Percentiles rank a stretch among this genome's conserved stretches.
phyloP scores from a whole-genome alignment of 2,329 filamentous ascomycete genomes.

The Fusarium oxysporum region DNA sequence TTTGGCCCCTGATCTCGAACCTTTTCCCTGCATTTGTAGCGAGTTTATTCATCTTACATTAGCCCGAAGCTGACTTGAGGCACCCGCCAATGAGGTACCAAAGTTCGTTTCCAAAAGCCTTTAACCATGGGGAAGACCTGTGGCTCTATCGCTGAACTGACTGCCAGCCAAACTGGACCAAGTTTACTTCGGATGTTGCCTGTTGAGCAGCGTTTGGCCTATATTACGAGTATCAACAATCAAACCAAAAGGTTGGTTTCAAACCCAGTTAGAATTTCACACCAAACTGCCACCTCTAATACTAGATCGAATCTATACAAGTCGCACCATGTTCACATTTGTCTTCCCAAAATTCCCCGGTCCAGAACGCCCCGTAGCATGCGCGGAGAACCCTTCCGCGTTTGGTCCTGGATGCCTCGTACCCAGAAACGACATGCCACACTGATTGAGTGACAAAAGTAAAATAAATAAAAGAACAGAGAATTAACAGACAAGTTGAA shows the following conservation, averaged over 20 bases:
- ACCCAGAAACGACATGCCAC: constrained; percentile 47
- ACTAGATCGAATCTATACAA: constrained; percentile 49
- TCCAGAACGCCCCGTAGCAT: constrained; percentile 48
- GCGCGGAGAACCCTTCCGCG: constrained; percentile 43
- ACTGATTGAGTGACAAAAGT: constrained; percentile 31
- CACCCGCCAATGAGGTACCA: background rate
- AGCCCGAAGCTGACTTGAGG: background rate
- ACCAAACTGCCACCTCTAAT: constrained; percentile 46
- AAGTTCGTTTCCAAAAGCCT: background rate
- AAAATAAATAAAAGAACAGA: constrained; percentile 33
- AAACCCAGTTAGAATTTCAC: constrained; percentile 44
- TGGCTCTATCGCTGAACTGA: background rate
- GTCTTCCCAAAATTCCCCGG: constrained; percentile 46
- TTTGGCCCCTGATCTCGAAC: background rate
- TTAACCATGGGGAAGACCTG: background rate
- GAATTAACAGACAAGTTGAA: constrained; percentile 26
- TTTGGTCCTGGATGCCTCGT: constrained; percentile 45
- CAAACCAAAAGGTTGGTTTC: constrained; percentile 25
- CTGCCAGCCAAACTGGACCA: background rate
- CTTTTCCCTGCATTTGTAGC: background rate
- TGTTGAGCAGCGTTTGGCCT: background rate
- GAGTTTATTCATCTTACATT: background rate
- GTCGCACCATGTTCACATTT: constrained; percentile 47
- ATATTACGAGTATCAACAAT: background rate
- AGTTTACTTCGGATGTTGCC: background rate